Base-by-base conservation (phyloP, 2,329 filamentous ascomycete genomes). In the Scedosporium minutisporum region DNA sequence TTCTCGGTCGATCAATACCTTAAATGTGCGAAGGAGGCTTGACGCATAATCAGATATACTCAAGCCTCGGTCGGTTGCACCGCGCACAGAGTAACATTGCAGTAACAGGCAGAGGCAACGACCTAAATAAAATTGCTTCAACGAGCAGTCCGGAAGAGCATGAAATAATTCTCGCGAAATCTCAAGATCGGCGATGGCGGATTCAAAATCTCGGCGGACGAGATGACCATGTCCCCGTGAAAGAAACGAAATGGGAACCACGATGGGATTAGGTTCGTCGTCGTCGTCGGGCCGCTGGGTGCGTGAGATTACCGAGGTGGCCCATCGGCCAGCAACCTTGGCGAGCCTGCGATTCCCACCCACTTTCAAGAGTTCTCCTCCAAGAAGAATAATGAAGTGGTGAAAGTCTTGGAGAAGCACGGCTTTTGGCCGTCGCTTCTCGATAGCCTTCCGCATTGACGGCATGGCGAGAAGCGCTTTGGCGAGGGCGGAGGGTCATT, bases 41-140 rank as follows among this genome's bases (percentile, higher is more conserved):
- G 16, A n/a, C 9, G 61, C 48, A 16, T 62, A 38, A 14, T 38
- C 27, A 21, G 42, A 18, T 9, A 57, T 27, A 1, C 57, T 41
- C 9, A 58, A 14, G 3, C 27, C 61, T 14, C 53, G 61, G 14
- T 62, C 55, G 12, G 27, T 16, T 6, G 38, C 6, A 14, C 38
- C 53, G 23, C 57, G n/a, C 6, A 29, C 27, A 27, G 55, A 16
- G n/a, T 58, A 41, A n/a, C 33, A 27, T 18, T 62, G 48, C 9
- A 62, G 14, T 12, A 62, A 25, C 23, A 62, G 42, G 9, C 38
- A 62, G 12, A 57, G 51, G 41, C 53, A 58, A 18, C 55, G 53
- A 7, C 53, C 55, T 12, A 58, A 41, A 33, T 58, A 62, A 53
- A 58, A 57, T 55, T 62, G 61, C 41, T 62, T 57, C 51, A 58